phyloP scores from a whole-genome alignment of 768 basidiomycete genomes.

The Hygrophoropsis aurantiaca region DNA sequence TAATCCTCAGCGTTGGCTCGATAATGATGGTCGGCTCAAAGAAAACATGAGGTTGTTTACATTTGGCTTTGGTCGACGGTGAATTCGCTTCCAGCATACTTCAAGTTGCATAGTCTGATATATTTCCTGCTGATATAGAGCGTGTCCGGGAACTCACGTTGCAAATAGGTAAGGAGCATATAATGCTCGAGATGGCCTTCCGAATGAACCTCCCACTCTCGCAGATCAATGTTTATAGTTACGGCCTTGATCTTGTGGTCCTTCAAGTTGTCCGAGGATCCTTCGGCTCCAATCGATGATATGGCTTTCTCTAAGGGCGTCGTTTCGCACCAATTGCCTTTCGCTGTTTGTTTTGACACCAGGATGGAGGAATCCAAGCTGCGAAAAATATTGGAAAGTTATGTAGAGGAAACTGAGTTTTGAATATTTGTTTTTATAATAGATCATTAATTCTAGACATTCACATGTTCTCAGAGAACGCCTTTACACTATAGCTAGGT shows the following conservation, averaged over 20 bases:
- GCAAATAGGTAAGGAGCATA: constrained; percentile 15
- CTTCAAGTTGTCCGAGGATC: constrained; percentile 51
- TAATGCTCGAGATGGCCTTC: neutral
- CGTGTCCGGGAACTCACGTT: constrained; percentile 60
- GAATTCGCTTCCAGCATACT: neutral
- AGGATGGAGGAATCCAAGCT: constrained; percentile 24
- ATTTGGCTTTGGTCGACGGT: constrained; percentile 55
- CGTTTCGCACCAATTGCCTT: constrained; percentile 63
- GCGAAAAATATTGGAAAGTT: constrained; percentile 2
- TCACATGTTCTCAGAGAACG: too few relatives aligned
- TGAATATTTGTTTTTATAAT: too few relatives aligned
- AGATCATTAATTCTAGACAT: too few relatives aligned
- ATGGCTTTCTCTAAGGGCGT: constrained; percentile 62
- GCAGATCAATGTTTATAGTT: constrained; percentile 64
- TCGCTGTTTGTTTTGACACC: constrained; percentile 55
- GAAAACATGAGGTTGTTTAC: constrained; percentile 46
- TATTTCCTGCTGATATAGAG: constrained; percentile 24
- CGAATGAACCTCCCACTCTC: neutral
- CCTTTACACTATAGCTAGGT: too few relatives aligned
- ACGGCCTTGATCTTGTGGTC: constrained; percentile 65
- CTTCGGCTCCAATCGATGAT: constrained; percentile 54
- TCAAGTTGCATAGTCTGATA: neutral
- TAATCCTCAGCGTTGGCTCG: constrained; percentile 55
- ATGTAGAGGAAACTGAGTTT: too few relatives aligned
- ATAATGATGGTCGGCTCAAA: constrained; percentile 35